A percentile compares a stretch with the other conserved stretches of the same genome.
Evolutionary conservation across 441 rosid species (phyloP).

Genomic region (Populus tomentosa): DNA sequence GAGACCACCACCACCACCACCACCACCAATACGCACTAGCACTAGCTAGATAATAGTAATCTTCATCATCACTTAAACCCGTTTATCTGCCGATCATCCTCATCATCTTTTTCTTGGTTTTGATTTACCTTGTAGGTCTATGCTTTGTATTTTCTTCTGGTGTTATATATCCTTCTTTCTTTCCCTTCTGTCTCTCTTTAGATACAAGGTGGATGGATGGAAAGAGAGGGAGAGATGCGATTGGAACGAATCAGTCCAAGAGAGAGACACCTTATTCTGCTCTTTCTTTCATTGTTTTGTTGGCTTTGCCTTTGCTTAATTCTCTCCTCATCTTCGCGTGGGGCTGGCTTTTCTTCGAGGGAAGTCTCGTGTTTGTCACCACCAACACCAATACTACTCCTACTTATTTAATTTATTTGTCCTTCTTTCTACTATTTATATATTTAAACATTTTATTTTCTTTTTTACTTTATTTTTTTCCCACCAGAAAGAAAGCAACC

Average conservation of each 20-base stretch:
- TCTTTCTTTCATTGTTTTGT: conserved; percentile 23
- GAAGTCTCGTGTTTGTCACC: conserved; percentile 37
- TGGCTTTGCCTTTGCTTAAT: conserved; percentile 16
- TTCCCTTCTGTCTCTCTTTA: neutral
- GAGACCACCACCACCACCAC: conserved; percentile 3
- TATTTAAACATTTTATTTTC: neutral
- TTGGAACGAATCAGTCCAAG: conserved; percentile 41
- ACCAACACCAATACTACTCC: conserved; percentile 13
- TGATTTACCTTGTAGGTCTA: neutral
- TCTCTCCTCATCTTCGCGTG: conserved; percentile 28
- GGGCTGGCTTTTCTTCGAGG: conserved; percentile 38
- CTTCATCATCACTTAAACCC: neutral
- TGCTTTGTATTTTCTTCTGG: conserved; percentile 3
- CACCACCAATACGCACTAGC: neutral
- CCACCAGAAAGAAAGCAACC: neutral
- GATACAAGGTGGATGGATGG: neutral
- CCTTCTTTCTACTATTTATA: neutral
- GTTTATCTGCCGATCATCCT: neutral
- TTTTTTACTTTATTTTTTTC: neutral
- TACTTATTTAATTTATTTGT: no score
- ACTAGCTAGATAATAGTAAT: neutral
- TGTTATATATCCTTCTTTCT: conserved; percentile 7
- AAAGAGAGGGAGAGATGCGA: conserved; percentile 26
- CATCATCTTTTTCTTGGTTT: neutral
- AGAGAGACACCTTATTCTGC: conserved; percentile 38